Conservation (phyloP, 23 red algal species). For the Gracilaria domingensis region DNA sequence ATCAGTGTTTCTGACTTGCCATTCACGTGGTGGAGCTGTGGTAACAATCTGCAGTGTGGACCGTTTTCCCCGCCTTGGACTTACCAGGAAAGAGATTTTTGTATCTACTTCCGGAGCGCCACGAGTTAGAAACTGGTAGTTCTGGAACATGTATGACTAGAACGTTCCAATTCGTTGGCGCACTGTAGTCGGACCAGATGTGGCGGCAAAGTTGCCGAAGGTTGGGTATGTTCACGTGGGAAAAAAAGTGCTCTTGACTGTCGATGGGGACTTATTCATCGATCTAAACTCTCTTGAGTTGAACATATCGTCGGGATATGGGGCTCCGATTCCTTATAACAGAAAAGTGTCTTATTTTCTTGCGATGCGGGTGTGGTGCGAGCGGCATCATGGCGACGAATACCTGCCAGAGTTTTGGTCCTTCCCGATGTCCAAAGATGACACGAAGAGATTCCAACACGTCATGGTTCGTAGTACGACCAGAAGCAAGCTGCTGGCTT, state of each 20-base stretch:
- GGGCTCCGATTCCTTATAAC: slow-evolving; percentile 76
- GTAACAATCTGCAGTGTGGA: slow-evolving; percentile 83
- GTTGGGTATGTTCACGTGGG: slow-evolving; percentile 82
- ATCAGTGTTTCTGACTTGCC: slow-evolving; percentile 90
- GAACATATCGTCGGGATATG: slow-evolving; percentile 86
- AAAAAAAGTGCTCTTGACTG: slow-evolving; percentile 88
- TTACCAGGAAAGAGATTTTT: slow-evolving; percentile 73
- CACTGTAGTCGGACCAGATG: slow-evolving; percentile 79
- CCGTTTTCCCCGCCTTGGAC: slow-evolving; percentile 53
- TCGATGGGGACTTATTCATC: slow-evolving; percentile 88
- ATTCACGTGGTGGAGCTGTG: slow-evolving; percentile 92
- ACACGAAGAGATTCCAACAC: slow-evolving; percentile 79
- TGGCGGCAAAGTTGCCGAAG: slow-evolving; percentile 85
- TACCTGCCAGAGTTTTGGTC: slow-evolving; percentile 87
- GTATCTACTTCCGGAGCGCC: slow-evolving; percentile 90
- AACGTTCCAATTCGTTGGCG: slow-evolving; percentile 85
- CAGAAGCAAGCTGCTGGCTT: slow-evolving; percentile 24
- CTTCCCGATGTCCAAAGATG: slow-evolving; percentile 79
- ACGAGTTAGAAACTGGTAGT: slow-evolving; percentile 72
- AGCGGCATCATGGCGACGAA: slow-evolving; percentile 81
- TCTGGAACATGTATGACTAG: slow-evolving; percentile 76
- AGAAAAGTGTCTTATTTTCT: slow-evolving; percentile 87
- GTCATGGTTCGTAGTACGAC: slow-evolving; percentile 72
- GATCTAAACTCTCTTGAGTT: slow-evolving; percentile 88
- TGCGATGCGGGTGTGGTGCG: slow-evolving; percentile 89